phyloP scores from a whole-genome alignment of 164 flowering plant genomes.

The Tetracentron sinense region DNA sequence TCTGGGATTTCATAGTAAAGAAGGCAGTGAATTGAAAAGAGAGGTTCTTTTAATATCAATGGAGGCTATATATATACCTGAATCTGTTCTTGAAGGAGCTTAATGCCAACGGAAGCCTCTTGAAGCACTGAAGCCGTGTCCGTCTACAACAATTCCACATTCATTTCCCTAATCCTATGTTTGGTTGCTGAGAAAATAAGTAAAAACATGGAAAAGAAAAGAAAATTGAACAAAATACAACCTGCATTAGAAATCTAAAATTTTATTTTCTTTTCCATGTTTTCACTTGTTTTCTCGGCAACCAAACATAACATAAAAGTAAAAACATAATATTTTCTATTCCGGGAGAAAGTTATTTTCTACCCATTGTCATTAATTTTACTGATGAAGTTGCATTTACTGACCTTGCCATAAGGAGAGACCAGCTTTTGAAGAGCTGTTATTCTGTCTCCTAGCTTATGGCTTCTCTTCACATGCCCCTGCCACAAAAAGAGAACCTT shows the following conservation, averaged over 20 bases:
- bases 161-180: neutral
- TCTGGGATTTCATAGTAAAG: too few relatives aligned
- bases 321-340: slow-evolving; percentile 1
- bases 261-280: too few relatives aligned
- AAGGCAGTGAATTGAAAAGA: too few relatives aligned
- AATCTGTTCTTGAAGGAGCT: slow-evolving; percentile 53
- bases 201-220: too few relatives aligned
- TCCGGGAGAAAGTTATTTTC: too few relatives aligned
- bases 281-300: too few relatives aligned
- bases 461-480: slow-evolving; percentile 48
- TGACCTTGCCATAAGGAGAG: slow-evolving; percentile 86
- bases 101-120: slow-evolving; percentile 52
- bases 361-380: neutral
- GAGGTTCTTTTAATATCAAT: too few relatives aligned
- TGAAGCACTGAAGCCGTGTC: slow-evolving; percentile 80
- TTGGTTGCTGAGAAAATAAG: too few relatives aligned
- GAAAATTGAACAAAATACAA: too few relatives aligned
- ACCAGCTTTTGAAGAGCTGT: slow-evolving; percentile 72
- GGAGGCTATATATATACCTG: slow-evolving; percentile 33
- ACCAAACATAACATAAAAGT: too few relatives aligned
- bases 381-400: neutral
- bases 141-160: slow-evolving; percentile 38
- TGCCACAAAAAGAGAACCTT: slow-evolving; percentile 10
- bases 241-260: too few relatives aligned
- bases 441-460: slow-evolving; percentile 60